Base-by-base conservation (phyloP, 2,329 filamentous ascomycete genomes). In the Aureobasidium sp. region DNA sequence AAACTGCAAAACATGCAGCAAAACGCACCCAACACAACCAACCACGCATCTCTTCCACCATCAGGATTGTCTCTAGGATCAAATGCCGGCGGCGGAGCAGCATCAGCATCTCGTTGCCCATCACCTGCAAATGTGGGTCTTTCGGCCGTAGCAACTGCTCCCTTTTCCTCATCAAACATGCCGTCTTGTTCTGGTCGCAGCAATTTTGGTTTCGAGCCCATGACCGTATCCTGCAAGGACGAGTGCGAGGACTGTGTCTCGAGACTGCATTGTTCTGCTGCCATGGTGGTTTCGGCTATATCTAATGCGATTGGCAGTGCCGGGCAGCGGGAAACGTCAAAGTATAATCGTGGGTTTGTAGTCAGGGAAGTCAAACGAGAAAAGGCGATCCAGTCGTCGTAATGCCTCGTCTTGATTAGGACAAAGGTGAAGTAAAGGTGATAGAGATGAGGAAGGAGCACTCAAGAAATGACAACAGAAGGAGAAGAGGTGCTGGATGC, bases 1-100 rank as follows among this genome's bases (percentile, higher is more conserved):
- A 77, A 78, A 20, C 68, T 69, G 64, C 65, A 70, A 67, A 73
- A 77, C 55, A 75, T 70, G 31, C 73, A 69, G 12, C 74, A 70
- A 25, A 70, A 71, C 5, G 70, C 72, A n/a, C 75, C 75, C 2
- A 68, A 39, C 4, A 77, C 70, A 5, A 71, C 73, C 7, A 74
- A 65, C 68, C 78, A 81, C 1, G 78, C 78, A 65, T 68, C 66
- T 0, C 73, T 34, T 0, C 78, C 78, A 17, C 78, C 78, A 69
- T 81, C 72, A 1, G 78, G 78, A 29, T 58, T 66, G 39, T 68
- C 42, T 52, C 64, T 58, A 22, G 66, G 66, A 25, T 68, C 64
- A 55, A 68, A 68, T 6, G 62, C 64, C 17, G 58, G 59, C 14
- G 64, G 63, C 37, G 65, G 62, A 52, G 63, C 56, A 22, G 61